Evolutionary conservation across 1,284 basidiomycete genomes (phyloP), one percentile per base, ranked within the genome.

Genomic region (Termitomyces sp.): DNA sequence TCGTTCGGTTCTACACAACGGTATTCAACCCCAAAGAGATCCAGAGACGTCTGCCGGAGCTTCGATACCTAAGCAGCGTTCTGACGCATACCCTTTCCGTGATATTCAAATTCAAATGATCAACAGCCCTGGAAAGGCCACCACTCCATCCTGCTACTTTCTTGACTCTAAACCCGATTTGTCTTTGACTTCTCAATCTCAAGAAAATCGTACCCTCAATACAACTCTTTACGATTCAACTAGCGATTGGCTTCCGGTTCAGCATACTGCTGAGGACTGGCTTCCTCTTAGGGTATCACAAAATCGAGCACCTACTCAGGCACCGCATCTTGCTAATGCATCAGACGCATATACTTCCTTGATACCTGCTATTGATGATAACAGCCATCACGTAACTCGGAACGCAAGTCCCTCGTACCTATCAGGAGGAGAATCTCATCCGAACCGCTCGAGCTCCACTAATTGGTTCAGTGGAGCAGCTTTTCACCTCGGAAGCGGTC

Each of bases 101-200:
- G 58, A 61, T 43, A 55, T 52, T 19, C 54, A 57, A 44, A 49
- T 38, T 44, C 50, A 42, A 52, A 54, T 50, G 21, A 50, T 42
- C 42, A 61, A 58, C 50, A 59, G 48, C 43, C 48, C 50, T 21
- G 21, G 52, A 28, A 9, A 39, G 38, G 38, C 53, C 39, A 21
- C 30, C 17, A 41, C 36, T n/a, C 54, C 42, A 44, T 36, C 49
- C 30, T 24, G 13, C 40, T 43, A 26, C 49, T 40, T 39, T 42
- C 28, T 17, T 31, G 50, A 36, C 40, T 49, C 54, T 28, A 57
- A 54, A 50, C 24, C 12, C 17, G 52, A 51, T 24, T 31, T 53
- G 46, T 51, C 52, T 56, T 43, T 50, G 41, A 33, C 24, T 28
- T 17, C 31, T 7, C 12, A 48, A 26, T 43, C 31, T 21, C 58